Base-by-base conservation (phyloP, 192 early-diverging fungal genomes). In the Backusella mclennaniae region DNA sequence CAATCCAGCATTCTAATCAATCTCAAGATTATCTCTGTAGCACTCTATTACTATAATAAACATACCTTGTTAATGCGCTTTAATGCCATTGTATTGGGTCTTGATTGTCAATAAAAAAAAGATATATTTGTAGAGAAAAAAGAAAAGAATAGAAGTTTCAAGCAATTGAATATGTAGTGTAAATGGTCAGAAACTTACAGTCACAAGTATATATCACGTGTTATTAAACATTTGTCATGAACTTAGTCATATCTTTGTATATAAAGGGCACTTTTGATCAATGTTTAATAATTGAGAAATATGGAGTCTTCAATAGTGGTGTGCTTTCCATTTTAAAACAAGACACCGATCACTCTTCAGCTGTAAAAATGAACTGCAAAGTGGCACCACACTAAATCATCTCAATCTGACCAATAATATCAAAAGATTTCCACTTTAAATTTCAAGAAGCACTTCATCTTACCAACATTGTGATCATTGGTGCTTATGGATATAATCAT, bases 41-140 rank as follows among this genome's bases (percentile, higher is more conserved):
- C 21, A 29, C 23, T 14, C n/a, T 63, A 14, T 29, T 29, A 29
- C 23, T 29, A 12, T 29, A 63, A 29, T 38, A 66, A 11, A 83
- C 87, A 76, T 90, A 95, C 96, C 94, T 98, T 99, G 90, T 95
- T 96, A 91, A 99, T 99, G 83, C 97, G 94, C 89, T 99, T 99
- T 67, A 97, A 87, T 85, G 97, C 96, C 97, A 99, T 99, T 72
- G 78, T 86, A 21, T 63, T 63, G 23, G 26, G 56, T 63, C 56
- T 74, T 86, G 33, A 68, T 33, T 71, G 26, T 46, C n/a, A 71
- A 49, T 71, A 71, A 41, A 29, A 33, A 46, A 49, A 71, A 49
- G 21, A 71, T 31, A 33, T 17, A 46, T 71, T 46, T 70, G 44
- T 44, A 21, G 21, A 42, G 14, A 31, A 71, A 71, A 71, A 35